Evolutionary conservation across 805 yeast genomes (phyloP), one percentile per base, ranked within the genome.

Genomic region (Hanseniaspora valbyensis): DNA sequence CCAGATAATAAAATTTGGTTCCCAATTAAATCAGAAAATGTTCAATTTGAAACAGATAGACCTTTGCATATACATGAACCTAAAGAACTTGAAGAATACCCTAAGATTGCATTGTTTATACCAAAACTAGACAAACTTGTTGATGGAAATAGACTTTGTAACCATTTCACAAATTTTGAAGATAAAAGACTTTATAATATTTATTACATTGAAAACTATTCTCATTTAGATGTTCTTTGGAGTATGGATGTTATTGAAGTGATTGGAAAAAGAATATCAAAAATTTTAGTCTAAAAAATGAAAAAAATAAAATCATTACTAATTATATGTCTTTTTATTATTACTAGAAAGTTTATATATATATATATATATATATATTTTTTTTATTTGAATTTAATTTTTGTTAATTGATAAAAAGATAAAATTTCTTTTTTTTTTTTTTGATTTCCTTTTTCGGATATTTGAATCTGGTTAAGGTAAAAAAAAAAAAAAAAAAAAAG

Each of bases 221-320:
- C 88, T 16, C 98, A 90, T 64, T 67, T 90, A 48, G 98, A 90
- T 65, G 95, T 88, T 0, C 69, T 89, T 13, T 90, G 98, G 98
- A 90, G 96, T 0, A 78, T 75, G 58, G 89, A 85, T 60, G 80
- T 80, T 1, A 70, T 76, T 25, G 78, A 76, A 3, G 73, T 71
- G 40, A 75, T 90, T 19, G 95, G 94, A 0, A 65, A 63, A 44
- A 71, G 69, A 10, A 56, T 75, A 26, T 48, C 70, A 2, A 57
- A 60, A 3, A 71, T 69, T 53, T 53, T 73, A 33, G 36, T 46
- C 9, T 34, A 29, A 32, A 8, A 7, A n/a, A 38, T 4, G 4
- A 14, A 18, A 10, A 32, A 9, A 9, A 32, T 7, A 32, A 32
- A 32, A 32, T 7, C 6, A 32, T 5, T 13, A 36, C 4, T 13